Evolutionary conservation across 2,329 filamentous ascomycete genomes (phyloP), one percentile per base, ranked within the genome.

Genomic region (Diaporthe citrichinensis): DNA sequence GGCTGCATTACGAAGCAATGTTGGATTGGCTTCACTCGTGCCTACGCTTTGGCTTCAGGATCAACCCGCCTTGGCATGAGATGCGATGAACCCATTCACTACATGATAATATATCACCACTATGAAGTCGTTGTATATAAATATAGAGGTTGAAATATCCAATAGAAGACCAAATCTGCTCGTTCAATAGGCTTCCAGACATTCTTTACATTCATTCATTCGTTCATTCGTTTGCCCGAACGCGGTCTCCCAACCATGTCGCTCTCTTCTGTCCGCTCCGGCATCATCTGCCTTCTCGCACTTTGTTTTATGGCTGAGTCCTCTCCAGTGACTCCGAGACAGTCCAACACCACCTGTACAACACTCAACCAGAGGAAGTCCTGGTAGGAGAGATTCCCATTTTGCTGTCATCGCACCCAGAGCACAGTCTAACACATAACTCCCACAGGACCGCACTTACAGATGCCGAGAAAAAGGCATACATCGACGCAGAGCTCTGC

Each of bases 401-500:
- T 20, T 3, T 8, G 6, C 28, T 58, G 9, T 7, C n/a, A 51
- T 41, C 6, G 53, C 17, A 8, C 1, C 10, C 31, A 8, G 62
- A 14, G 14, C 12, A 59, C 31, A 34, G 36, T 23, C 55, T 62
- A 10, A 71, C 9, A 49, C 39, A 46, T 28, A 2, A 12, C 53
- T 2, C 53, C 53, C 3, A n/a, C 10, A 74, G 65, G 73, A 46
- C 51, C 58, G 46, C 46, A 4, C 46, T 72, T 25, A 73, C 68
- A 23, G 58, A 68, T 36, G 69, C 23, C n/a, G 81, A 84, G 76
- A 72, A 61, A 12, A 58, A 72, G 34, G 53, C 41, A 12, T 74
- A 74, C n/a, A 74, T 71, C 20, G 34, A 72, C 14, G 73, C 73
- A 23, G 73, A 74, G 53, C 65, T 74, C 25, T 74, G 65, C 53